These are phyloP conservation scores for Ascochyta pisi DNA, from an alignment of 2,329 filamentous ascomycete genomes.

Conservation along the genomic window DNA sequence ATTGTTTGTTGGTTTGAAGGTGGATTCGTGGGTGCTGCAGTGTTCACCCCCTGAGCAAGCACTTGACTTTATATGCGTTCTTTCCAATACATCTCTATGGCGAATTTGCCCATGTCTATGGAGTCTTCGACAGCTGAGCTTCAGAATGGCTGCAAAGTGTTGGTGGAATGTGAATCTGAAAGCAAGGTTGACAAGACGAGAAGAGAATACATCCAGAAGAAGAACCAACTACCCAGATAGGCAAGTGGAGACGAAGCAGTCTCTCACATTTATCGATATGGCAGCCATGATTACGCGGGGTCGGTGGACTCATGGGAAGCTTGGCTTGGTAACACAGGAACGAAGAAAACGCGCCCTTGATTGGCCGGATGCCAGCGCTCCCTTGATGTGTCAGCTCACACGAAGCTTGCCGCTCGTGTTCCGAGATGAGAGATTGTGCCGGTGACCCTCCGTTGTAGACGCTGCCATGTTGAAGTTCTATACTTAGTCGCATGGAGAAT, in stretches of 20 bases:
- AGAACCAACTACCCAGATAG: constrained; percentile 1
- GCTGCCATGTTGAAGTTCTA: constrained; percentile 5
- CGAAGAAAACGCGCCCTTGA: background rate
- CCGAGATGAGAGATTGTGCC: background rate
- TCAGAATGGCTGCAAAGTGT: background rate
- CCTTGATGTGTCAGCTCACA: constrained; percentile 3
- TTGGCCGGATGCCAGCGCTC: constrained; percentile 1
- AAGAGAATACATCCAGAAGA: background rate
- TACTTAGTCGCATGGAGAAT: constrained; percentile 17
- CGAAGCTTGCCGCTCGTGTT: constrained; percentile 8
- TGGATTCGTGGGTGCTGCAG: background rate
- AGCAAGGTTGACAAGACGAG: constrained; percentile 10
- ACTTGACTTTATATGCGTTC: background rate
- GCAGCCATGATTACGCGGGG: constrained; percentile 1
- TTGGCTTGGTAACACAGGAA: constrained; percentile 15
- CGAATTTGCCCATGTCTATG: background rate
- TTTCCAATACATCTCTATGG: background rate
- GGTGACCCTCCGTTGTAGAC: background rate
- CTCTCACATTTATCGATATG: background rate
- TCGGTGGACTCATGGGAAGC: background rate
- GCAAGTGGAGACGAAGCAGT: constrained; percentile 3
- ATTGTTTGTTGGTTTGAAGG: background rate
- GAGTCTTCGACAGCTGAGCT: background rate
- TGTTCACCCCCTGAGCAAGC: background rate
- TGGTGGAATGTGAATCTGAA: constrained; percentile 13